These are phyloP conservation scores for Mucor circinelloides DNA, from an alignment of 371 early-diverging fungal species.

Conservation along the genomic window DNA sequence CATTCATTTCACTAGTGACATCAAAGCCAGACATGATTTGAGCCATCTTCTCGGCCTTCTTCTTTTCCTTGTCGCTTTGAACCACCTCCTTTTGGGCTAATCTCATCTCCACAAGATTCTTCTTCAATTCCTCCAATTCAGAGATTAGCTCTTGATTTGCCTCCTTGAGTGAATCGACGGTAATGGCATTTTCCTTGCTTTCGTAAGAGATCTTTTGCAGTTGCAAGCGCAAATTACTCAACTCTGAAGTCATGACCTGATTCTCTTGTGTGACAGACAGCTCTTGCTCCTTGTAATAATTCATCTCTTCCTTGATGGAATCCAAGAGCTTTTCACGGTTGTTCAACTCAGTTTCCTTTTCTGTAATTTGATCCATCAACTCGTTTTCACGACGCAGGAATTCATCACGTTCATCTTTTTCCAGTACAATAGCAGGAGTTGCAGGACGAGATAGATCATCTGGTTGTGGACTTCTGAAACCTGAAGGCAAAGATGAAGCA, in stretches of 20 bases:
- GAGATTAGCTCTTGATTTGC: conserved; percentile 73
- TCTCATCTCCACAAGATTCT: conserved; percentile 49
- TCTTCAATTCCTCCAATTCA: conserved; percentile 78
- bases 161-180: conserved; percentile 84
- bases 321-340: conserved; percentile 59
- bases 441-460: conserved; percentile 67
- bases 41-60: conserved; percentile 82
- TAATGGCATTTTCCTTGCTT: conserved; percentile 82
- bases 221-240: conserved; percentile 76
- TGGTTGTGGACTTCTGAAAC: conserved; percentile 34
- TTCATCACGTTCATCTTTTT: conserved; percentile 92
- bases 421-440: conserved; percentile 77
- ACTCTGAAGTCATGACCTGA: conserved; percentile 65
- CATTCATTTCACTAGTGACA: conserved; percentile 61
- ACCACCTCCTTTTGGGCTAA: conserved; percentile 52
- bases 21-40: conserved; percentile 80
- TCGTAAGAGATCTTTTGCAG: conserved; percentile 86
- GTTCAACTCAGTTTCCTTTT: conserved; percentile 78
- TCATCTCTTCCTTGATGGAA: conserved; percentile 68
- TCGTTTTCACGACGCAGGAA: conserved; percentile 94
- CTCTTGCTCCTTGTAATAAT: conserved; percentile 62
- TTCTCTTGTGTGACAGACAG: conserved; percentile 62
- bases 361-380: conserved; percentile 85
- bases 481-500: conserved; percentile 48
- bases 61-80: conserved; percentile 74